Evolutionary conservation across 1,139 yeast genomes (phyloP).

Genomic region (Hemisphaericaspora lyxosophila): DNA sequence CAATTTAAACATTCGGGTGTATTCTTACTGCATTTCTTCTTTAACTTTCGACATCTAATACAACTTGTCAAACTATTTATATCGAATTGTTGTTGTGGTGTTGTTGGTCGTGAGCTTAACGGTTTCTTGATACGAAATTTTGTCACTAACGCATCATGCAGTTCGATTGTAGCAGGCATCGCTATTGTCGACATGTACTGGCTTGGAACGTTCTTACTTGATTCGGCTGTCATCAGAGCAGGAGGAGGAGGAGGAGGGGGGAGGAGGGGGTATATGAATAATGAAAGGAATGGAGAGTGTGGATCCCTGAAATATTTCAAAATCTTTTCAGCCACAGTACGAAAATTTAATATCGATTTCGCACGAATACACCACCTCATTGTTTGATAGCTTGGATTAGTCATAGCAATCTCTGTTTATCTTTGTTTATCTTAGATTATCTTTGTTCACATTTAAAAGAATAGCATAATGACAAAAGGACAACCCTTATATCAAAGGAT

Average conservation of each 20-base stretch:
- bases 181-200: neutral
- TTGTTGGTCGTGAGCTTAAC: neutral
- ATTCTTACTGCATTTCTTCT: slow-evolving; percentile 50
- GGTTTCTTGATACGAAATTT: slow-evolving; percentile 5
- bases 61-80: slow-evolving; percentile 15
- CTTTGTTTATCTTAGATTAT: too few relatives aligned
- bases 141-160: neutral
- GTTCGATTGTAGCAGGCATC: neutral
- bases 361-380: too few relatives aligned
- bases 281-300: too few relatives aligned
- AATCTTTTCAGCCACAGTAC: too few relatives aligned
- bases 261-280: too few relatives aligned
- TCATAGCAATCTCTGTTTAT: too few relatives aligned
- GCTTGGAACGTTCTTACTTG: neutral
- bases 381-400: too few relatives aligned
- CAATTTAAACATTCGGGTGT: slow-evolving; percentile 48
- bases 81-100: neutral
- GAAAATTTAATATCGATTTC: too few relatives aligned
- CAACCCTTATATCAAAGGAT: slow-evolving; percentile 25
- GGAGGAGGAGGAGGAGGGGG: too few relatives aligned
- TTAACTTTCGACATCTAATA: slow-evolving; percentile 31
- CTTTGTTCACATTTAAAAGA: neutral
- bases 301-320: too few relatives aligned
- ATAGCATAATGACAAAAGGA: slow-evolving; percentile 8
- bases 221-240: neutral